A percentile compares a stretch with the other conserved stretches of the same genome.
Conservation (phyloP, 75 land plant species). For the Gnetum montanum region DNA sequence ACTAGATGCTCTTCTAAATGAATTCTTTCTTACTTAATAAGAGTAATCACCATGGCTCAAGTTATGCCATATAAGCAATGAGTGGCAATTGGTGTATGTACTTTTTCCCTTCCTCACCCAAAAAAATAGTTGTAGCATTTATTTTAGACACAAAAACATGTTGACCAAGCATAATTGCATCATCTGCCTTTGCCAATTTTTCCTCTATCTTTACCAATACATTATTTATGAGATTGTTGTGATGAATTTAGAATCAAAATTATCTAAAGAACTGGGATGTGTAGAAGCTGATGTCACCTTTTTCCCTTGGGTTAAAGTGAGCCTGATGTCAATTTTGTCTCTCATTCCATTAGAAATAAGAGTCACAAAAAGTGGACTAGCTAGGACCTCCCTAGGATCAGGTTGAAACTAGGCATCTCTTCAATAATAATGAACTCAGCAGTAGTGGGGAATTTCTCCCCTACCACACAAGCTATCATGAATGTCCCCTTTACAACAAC, state of each 20-base stretch:
- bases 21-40: slow-evolving; percentile 65
- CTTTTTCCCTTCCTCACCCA: slow-evolving; percentile 82
- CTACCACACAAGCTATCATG: too few species aligned
- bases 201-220: slow-evolving; percentile 98
- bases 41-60: slow-evolving; percentile 87
- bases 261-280: slow-evolving; percentile 38
- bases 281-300: slow-evolving; percentile 29
- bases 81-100: slow-evolving; percentile 89
- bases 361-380: slow-evolving; percentile 83
- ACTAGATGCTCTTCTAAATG: slow-evolving; percentile 62
- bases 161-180: slow-evolving; percentile 98
- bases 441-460: too few species aligned
- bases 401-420: too few species aligned
- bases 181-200: slow-evolving; percentile 85
- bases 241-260: slow-evolving; percentile 97
- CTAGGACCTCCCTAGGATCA: too few species aligned
- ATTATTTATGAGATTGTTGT: slow-evolving; percentile 96
- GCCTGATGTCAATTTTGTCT: slow-evolving; percentile 75
- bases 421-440: too few species aligned
- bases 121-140: slow-evolving; percentile 97
- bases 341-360: slow-evolving; percentile 87
- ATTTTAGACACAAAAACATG: slow-evolving; percentile 99
- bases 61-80: slow-evolving; percentile 97
- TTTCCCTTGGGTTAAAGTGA: slow-evolving; percentile 85
- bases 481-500: too few species aligned